Base-by-base conservation (phyloP, 768 basidiomycete species). In the Amylocystis lapponica region DNA sequence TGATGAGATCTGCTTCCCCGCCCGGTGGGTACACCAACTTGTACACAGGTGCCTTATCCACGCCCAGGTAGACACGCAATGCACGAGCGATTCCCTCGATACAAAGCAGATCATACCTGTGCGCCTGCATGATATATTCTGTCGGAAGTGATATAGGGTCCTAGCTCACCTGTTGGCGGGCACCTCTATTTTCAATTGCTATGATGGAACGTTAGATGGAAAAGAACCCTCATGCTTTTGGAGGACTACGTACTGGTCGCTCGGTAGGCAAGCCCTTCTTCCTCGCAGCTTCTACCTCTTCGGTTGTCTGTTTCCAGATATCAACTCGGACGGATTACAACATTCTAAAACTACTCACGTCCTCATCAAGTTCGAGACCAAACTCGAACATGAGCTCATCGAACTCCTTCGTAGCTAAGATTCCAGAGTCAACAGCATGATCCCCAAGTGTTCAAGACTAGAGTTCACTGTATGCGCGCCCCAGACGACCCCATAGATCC, bases 121-220 rank as follows among this genome's bases (percentile, higher is more conserved):
- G 38, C 31, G 39, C 36, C 34, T 12, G 20, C 26, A 52, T 27
- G 49, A 23, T 30, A 4, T 37, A 23, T 22, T 23, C n/a, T n/a
- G n/a, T n/a, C n/a, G n/a, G n/a, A n/a, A n/a, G 37, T 52, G 41
- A 30, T 30, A 47, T 37, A 43, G 10, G 29, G 17, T 36, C 10
- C 33, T 9, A 13, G 40, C 54, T 20, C 19, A 79, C 92, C 93
- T 83, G 64, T 99, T 99, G n/a, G 96, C 96, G 34, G 96, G 94
- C 33, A 97, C 78, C 65, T 99, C 96, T 55, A 99, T 96, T 75
- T 98, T 99, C 55, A 99, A 71, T 88, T 96, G 91, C 83, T 97
- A 57, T 14, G 27, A 26, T 41, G 45, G 50, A 55, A 33, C 45
- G 45, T 26, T 52, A 36, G 41, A 27, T 3, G 41, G 25, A 31